Conservation (phyloP, 2,329 filamentous ascomycete species). For the Coleophoma cylindrospora region DNA sequence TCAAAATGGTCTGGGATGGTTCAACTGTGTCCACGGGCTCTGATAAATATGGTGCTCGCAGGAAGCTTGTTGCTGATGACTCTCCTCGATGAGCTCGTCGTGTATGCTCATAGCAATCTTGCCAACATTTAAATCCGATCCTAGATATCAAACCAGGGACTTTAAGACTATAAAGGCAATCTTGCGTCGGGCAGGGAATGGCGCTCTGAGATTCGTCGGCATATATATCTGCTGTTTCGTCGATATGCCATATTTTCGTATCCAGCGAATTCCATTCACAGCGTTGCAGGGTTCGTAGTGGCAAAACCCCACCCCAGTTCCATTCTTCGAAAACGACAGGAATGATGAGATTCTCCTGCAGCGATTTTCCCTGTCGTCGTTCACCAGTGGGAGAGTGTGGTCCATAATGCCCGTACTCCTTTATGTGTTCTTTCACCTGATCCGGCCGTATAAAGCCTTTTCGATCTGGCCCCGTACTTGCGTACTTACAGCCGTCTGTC, state of each 20-base stretch:
- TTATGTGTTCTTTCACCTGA: constrained; percentile 10
- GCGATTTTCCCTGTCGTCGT: background rate
- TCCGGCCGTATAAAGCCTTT: constrained; percentile 6
- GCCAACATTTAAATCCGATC: no score
- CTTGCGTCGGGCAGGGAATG: no score
- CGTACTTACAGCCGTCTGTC: constrained; percentile 8
- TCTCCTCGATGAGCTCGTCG: no score
- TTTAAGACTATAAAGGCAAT: no score
- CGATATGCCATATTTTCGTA: constrained; percentile 4
- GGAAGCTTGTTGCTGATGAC: no score
- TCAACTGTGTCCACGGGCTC: no score
- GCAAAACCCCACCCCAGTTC: background rate
- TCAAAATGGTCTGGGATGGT: no score
- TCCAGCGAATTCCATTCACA: constrained; percentile 2
- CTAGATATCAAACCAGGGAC: no score
- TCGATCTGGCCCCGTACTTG: constrained; percentile 2
- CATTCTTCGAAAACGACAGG: constrained; percentile 5
- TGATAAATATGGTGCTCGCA: no score
- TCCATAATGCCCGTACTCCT: constrained; percentile 9
- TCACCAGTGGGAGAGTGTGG: constrained; percentile 6
- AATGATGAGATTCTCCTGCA: background rate
- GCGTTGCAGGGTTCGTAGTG: background rate
- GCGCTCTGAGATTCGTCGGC: no score
- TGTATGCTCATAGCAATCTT: no score
- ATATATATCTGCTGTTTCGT: background rate